phyloP scores from a whole-genome alignment of 108 stramenopile genomes.

The Stephanodiscus minutulus region DNA sequence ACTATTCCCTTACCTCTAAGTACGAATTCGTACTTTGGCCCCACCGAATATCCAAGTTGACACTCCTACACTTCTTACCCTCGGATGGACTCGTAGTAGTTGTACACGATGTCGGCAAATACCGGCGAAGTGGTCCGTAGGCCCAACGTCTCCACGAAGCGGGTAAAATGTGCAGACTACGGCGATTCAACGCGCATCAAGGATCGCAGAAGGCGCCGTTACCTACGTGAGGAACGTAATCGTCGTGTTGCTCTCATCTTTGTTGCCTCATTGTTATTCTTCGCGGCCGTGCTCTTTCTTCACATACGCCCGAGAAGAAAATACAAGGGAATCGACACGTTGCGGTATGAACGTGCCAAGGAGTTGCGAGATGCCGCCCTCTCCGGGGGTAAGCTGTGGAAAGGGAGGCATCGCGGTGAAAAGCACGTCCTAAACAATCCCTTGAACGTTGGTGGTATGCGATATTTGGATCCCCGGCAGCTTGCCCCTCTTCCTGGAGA shows the following conservation, averaged over 20 bases:
- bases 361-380: constrained; percentile 31
- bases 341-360: constrained; percentile 27
- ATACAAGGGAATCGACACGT: constrained; percentile 7
- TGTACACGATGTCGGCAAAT: constrained; percentile 14
- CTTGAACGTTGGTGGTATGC: constrained; percentile 20
- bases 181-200: constrained; percentile 21
- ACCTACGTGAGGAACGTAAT: constrained; percentile 18
- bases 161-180: not conserved
- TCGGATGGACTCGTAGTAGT: too few relatives aligned
- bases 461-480: constrained; percentile 47
- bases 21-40: too few relatives aligned
- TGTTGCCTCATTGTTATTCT: not conserved
- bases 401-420: constrained; percentile 4
- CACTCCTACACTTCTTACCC: too few relatives aligned
- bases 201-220: constrained; percentile 11
- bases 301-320: constrained; percentile 16
- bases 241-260: constrained; percentile 1
- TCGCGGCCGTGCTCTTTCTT: constrained; percentile 11
- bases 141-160: constrained; percentile 10
- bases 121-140: constrained; percentile 16
- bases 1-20: too few relatives aligned
- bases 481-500: constrained; percentile 43
- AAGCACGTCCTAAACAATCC: not conserved
- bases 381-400: constrained; percentile 1
- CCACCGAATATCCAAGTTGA: too few relatives aligned